These are phyloP conservation scores for Colletotrichum magnum DNA, from an alignment of 2,329 filamentous ascomycete species.

Conservation along the genomic window DNA sequence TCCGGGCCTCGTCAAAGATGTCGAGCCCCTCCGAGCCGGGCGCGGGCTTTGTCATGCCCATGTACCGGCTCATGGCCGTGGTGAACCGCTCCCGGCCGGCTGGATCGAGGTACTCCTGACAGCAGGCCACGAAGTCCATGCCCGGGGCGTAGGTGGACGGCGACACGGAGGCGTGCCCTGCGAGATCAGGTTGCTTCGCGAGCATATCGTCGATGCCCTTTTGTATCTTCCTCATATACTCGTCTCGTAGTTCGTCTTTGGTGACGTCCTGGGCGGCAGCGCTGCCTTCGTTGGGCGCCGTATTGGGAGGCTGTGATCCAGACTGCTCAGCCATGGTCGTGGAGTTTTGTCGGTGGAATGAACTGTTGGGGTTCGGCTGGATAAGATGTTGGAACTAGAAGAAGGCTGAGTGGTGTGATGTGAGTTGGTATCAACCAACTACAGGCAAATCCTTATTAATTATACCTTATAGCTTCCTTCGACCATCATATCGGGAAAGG, in stretches of 20 bases:
- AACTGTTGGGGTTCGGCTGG: no score
- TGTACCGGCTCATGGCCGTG: slow-evolving; percentile 1
- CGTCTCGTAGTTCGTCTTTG: not conserved
- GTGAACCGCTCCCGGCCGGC: not conserved
- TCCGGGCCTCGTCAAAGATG: slow-evolving; percentile 9
- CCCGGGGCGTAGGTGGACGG: not conserved
- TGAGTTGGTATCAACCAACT: no score
- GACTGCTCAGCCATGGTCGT: no score
- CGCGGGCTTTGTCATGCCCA: not conserved
- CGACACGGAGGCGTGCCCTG: not conserved
- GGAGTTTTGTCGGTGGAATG: no score
- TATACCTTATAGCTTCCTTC: no score
- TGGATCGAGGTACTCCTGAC: slow-evolving; percentile 4
- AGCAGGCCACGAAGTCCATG: not conserved
- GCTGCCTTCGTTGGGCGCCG: no score
- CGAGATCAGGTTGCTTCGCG: not conserved
- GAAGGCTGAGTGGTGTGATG: no score
- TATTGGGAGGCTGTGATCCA: no score
- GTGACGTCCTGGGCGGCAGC: no score
- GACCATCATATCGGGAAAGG: no score
- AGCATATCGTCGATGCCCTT: not conserved
- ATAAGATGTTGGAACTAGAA: no score
- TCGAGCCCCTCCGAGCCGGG: not conserved
- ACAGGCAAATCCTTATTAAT: no score
- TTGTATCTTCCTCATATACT: not conserved